Base-by-base conservation (phyloP, 305 asterid species). In the Ilex paraguariensis region DNA sequence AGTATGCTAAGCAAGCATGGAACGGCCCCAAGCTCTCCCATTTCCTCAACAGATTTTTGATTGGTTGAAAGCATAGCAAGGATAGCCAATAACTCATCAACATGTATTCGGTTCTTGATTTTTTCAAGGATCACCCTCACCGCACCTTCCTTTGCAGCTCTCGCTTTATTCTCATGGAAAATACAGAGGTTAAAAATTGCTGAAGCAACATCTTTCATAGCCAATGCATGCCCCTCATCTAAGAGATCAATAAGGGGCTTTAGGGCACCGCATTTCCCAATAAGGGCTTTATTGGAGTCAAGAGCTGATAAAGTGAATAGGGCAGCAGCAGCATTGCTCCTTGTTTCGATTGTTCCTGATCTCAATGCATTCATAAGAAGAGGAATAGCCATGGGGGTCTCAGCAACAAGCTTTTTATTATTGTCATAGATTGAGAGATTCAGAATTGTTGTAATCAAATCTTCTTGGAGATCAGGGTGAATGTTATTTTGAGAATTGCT, bases 311-410 rank as follows among this genome's bases (percentile, higher is more conserved):
- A 63, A 13, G 80, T 76, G 70, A 79, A 81, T 58, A 81, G 78
- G 14, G 84, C 72, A 14, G 84, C 87, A 11, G 87, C 84, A 30
- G 84, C 87, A 71, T 81, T 73, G 66, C 82, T 70, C 67, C 78
- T 78, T 3, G 82, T 78, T 66, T 70, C 74, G 21, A 71, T 71
- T 2, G 82, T 78, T 54, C 82, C 80, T 7, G 68, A 57, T 66
- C 61, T 58, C 58, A 81, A 61, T 50, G 87, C 74, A 33, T 69
- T 76, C 42, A 75, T 64, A 49, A 81, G 78, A 51, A 81, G 67
- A 17, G 82, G 79, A 59, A 81, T 70, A 50, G 69, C 82, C 61
- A 21, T 66, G 12, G 82, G 80, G 30, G 71, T 78, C 63, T 81
- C 82, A 12, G 82, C 81, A 36, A 81, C 81, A 3, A 73, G 72